phyloP scores from a whole-genome alignment of 2,329 filamentous ascomycete species.

The Cladosporium colombiae region DNA sequence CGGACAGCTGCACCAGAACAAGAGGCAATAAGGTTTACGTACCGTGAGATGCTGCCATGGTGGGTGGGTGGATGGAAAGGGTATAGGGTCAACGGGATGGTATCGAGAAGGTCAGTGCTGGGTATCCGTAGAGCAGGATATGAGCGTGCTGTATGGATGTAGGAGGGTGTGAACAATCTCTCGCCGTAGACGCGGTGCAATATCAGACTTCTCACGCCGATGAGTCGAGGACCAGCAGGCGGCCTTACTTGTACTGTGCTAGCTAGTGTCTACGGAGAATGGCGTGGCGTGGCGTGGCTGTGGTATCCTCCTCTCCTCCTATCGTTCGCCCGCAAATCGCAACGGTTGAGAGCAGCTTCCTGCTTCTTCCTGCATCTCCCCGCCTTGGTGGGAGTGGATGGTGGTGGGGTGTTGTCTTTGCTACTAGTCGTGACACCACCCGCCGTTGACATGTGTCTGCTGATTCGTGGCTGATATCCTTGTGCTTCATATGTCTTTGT shows the following conservation, averaged over 20 bases:
- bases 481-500: background rate
- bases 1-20: background rate
- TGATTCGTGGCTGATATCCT: background rate
- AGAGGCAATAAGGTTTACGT: conserved; percentile 3
- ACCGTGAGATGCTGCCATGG: conserved; percentile 14
- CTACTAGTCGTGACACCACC: background rate
- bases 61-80: conserved; percentile 1
- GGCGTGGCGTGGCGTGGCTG: conserved; percentile 5
- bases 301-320: background rate
- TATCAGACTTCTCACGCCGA: background rate
- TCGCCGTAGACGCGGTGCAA: background rate
- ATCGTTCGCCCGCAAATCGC: conserved; percentile 3
- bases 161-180: background rate
- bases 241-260: background rate
- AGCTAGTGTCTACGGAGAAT: conserved; percentile 7
- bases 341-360: conserved; percentile 8
- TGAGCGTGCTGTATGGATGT: background rate
- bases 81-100: background rate
- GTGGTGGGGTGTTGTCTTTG: background rate
- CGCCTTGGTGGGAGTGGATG: background rate
- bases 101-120: conserved; percentile 7
- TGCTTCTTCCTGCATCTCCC: background rate
- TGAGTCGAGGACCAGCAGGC: conserved; percentile 1
- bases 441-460: background rate
- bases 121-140: background rate